Percentiles rank a stretch among this genome's conserved stretches.
Evolutionary conservation across 1,139 yeast genomes (phyloP).

Genomic region (Geotrichum restrictum): DNA sequence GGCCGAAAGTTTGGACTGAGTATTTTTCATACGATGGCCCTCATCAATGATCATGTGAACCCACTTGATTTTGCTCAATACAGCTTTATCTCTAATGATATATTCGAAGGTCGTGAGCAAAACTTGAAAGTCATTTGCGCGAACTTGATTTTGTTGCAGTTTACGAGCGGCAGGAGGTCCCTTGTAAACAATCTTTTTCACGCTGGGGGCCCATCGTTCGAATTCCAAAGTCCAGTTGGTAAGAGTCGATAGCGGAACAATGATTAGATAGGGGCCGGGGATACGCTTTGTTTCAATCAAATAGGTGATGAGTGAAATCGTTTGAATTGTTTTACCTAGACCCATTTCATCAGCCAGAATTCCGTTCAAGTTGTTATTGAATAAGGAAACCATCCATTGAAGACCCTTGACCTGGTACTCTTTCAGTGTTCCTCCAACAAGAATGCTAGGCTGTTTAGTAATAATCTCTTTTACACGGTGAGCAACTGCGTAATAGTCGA

Average conservation of each 20-base stretch:
- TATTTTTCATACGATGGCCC: conserved; percentile 97
- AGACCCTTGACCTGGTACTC: conserved; percentile 92
- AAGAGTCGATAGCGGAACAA: conserved; percentile 90
- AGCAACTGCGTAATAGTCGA: conserved; percentile 92
- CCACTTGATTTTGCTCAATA: conserved; percentile 76
- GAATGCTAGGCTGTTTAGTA: conserved; percentile 72
- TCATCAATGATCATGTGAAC: conserved; percentile 98
- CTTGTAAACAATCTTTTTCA: conserved; percentile 43
- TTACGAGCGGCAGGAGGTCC: conserved; percentile 81
- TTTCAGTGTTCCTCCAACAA: conserved; percentile 89
- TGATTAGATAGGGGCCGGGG: conserved; percentile 63
- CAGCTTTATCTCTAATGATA: conserved; percentile 82
- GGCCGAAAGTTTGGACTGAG: conserved; percentile 78
- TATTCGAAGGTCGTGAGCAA: conserved; percentile 69
- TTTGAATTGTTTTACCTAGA: conserved; percentile 81
- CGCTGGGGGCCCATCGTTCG: conserved; percentile 83
- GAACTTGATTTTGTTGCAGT: conserved; percentile 64
- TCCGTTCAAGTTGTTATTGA: conserved; percentile 89
- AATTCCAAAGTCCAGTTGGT: conserved; percentile 96
- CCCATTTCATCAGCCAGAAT: conserved; percentile 95
- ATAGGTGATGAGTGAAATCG: conserved; percentile 72
- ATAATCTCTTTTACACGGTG: conserved; percentile 82
- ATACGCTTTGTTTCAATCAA: conserved; percentile 64
- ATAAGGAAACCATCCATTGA: conserved; percentile 97
- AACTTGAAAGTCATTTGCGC: conserved; percentile 80